Base-by-base conservation (phyloP, 495 filamentous ascomycete genomes). In the Neurospora sp. region DNA sequence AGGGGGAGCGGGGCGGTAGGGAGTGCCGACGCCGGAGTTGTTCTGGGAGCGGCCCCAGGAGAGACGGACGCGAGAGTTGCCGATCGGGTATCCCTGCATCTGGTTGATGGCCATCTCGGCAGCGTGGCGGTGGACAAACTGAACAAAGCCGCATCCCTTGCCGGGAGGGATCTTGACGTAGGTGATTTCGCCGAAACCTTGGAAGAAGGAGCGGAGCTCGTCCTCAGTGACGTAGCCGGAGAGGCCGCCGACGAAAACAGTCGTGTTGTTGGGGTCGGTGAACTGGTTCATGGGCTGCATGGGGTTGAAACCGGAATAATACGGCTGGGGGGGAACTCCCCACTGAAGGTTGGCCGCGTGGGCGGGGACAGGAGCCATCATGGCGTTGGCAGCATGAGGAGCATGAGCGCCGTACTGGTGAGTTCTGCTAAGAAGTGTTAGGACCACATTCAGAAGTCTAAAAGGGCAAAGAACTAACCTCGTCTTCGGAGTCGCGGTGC, bases 61-160 rank as follows among this genome's bases (percentile, higher is more conserved):
- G 76, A 99, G 89, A 77, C 96, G 93, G 59, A 99, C 96, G 72
- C 96, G 93, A 20, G 96, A 99, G 86, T 99, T 99, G 70, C 96
- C 96, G 78, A 99, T 99, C 46, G 96, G 96, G 83, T 99, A 99
- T 44, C 96, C 96, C 84, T 99, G 96, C 96, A 99, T 99, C 84
- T 99, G 96, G 86, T 99, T 99, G 87, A 99, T 99, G 72, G 96
- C 96, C 96, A 99, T 99, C 86, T 99, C 96, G 27, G 96, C 96
- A 20, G 96, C 96, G 83, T 99, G 96, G 74, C 96, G 94, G 83
- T 99, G 96, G 71, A 99, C 96, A 78, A 99, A 99, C 82, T 99
- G 96, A 69, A 99, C 96, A 80, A 99, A 99, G 69, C 96, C 96
- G 79, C 96, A 99, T 75, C 96, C 96, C 89, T 99, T 99, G 80